Base-by-base conservation (phyloP, 2,329 filamentous ascomycete species). In the Leptographium galeiforme region DNA sequence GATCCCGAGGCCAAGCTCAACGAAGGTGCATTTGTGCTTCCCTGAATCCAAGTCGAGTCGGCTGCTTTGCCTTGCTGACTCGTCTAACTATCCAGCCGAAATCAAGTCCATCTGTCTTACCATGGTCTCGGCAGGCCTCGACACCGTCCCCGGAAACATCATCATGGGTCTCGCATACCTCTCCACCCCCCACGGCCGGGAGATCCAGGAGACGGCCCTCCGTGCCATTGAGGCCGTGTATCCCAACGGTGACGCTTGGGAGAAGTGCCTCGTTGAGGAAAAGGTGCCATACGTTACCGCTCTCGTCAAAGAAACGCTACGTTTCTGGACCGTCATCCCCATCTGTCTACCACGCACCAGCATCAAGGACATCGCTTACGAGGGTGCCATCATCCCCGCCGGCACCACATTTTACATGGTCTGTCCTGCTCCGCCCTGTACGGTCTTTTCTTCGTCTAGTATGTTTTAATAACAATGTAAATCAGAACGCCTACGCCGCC, bases 161-260 rank as follows among this genome's bases (percentile, higher is more conserved):
- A 82, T 89, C 62, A 89, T 89, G 85, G 82, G 82, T 10, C 79
- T 91, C 41, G 87, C 84, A 1, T 87, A 85, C 60, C 75, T 91
- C 2, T 78, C 84, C 16, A 82, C 79, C 0, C 66, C 74, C 0
- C 71, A 82, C 11, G 85, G 87, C 13, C 83, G 86, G 58, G 71
- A 75, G 3, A 83, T 90, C 55, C 87, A 91, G 65, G 67, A 75
- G 51, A 79, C 76, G 34, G 85, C 85, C 0, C 79, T 86, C 54
- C 67, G 76, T 1, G 86, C 85, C 46, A 90, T 91, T 62, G 73
- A 81, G 63, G 74, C 78, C 54, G 79, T 79, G 0, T 89, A 90
- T 59, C 85, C 85, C 0, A 67, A 87, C 56, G 79, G 81, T 49
- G 82, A 89, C 54, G 83, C 84, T 16, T 90, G 85, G 84, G 79